Conservation (phyloP, 805 yeast species). For the Pichia californica region DNA sequence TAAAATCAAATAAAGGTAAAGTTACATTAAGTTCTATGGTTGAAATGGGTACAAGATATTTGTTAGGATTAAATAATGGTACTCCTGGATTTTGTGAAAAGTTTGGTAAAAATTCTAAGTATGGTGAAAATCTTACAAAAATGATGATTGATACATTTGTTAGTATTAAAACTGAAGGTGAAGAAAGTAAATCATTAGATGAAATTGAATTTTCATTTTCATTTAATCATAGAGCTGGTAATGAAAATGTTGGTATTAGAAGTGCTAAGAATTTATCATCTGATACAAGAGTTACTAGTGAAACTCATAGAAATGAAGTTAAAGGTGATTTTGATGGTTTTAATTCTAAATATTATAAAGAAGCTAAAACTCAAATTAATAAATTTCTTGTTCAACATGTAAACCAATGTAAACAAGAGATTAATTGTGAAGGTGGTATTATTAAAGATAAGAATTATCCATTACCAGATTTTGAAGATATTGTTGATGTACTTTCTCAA, state of each 20-base stretch:
- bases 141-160: conserved; percentile 18
- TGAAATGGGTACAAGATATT: conserved; percentile 67
- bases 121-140: conserved; percentile 17
- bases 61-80: conserved; percentile 37
- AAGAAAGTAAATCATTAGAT: conserved; percentile 22
- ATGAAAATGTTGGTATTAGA: conserved; percentile 75
- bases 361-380: conserved; percentile 48
- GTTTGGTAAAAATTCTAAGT: conserved; percentile 5
- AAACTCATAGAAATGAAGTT: conserved; percentile 65
- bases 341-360: conserved; percentile 38
- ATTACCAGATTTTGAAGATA: conserved; percentile 50
- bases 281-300: conserved; percentile 71
- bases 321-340: conserved; percentile 62
- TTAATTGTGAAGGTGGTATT: conserved; percentile 27
- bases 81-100: conserved; percentile 23
- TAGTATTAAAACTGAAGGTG: conserved; percentile 18
- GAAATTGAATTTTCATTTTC: conserved; percentile 36
- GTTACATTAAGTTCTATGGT: conserved; percentile 56
- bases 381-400: conserved; percentile 54
- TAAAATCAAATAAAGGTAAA: conserved; percentile 21
- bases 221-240: conserved; percentile 86
- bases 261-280: conserved; percentile 76
- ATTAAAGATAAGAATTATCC: conserved; percentile 29
- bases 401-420: conserved; percentile 17
- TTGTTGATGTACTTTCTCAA: conserved; percentile 47